These are phyloP conservation scores for Cercospora sp. DNA, from an alignment of 2,329 filamentous ascomycete genomes.

Conservation along the genomic window DNA sequence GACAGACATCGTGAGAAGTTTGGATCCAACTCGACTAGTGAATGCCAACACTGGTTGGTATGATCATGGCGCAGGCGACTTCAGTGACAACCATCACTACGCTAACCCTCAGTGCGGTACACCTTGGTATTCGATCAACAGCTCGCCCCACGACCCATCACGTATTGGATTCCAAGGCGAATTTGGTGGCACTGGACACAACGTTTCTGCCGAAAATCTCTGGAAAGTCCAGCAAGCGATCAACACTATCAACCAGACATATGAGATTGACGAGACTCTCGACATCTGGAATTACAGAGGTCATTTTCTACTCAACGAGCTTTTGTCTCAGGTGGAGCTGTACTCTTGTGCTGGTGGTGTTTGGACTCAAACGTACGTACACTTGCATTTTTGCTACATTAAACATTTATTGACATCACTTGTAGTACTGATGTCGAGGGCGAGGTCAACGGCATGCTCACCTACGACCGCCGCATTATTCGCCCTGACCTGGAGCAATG, in stretches of 20 bases:
- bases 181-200: constrained; percentile 68
- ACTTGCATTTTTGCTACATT: too few species aligned
- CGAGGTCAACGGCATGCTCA: constrained; percentile 70
- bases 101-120: constrained; percentile 69
- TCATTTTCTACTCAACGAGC: constrained; percentile 52
- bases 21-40: constrained; percentile 66
- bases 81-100: constrained; percentile 70
- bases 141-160: constrained; percentile 56
- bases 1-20: constrained; percentile 54
- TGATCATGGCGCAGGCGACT: constrained; percentile 69
- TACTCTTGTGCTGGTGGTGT: constrained; percentile 67
- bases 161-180: constrained; percentile 71
- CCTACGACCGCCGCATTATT: constrained; percentile 60
- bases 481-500: constrained; percentile 55
- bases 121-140: constrained; percentile 63
- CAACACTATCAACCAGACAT: constrained; percentile 63
- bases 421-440: constrained; percentile 67
- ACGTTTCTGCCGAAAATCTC: constrained; percentile 62
- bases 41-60: constrained; percentile 65
- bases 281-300: constrained; percentile 67
- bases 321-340: constrained; percentile 52
- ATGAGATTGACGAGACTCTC: constrained; percentile 62
- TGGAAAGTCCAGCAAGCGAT: constrained; percentile 65
- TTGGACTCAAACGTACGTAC: constrained; percentile 63
- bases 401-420: background rate